phyloP scores from a whole-genome alignment of 2,329 filamentous ascomycete genomes.

The Claviceps sp. region DNA sequence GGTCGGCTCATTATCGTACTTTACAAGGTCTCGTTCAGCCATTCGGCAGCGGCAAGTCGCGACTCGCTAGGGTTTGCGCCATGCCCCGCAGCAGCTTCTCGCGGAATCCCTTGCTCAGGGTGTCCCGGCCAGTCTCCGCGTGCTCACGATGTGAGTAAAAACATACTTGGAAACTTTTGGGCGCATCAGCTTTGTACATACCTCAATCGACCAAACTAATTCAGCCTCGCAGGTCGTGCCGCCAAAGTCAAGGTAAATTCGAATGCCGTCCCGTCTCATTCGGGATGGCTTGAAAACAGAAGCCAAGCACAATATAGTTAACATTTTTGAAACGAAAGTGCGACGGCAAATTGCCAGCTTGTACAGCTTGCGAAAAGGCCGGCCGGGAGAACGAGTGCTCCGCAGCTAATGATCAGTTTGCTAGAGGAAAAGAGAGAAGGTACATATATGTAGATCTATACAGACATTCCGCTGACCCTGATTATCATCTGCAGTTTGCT shows the following conservation, averaged over 20 bases:
- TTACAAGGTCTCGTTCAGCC: neutral
- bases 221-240: constrained; percentile 43
- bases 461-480: neutral
- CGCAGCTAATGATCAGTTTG: constrained; percentile 90
- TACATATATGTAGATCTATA: constrained; percentile 13
- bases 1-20: neutral
- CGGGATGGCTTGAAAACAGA: neutral
- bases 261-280: neutral
- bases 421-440: constrained; percentile 88
- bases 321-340: constrained; percentile 37
- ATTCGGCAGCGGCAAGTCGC: neutral
- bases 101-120: constrained; percentile 49
- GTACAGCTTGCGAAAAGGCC: constrained; percentile 87
- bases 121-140: constrained; percentile 67
- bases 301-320: neutral
- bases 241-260: constrained; percentile 77
- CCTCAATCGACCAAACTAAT: neutral
- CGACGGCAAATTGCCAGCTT: constrained; percentile 89
- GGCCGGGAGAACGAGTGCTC: constrained; percentile 80
- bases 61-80: constrained; percentile 4
- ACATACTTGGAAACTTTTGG: neutral
- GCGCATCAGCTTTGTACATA: neutral
- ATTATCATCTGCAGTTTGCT: neutral
- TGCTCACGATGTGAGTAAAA: constrained; percentile 55
- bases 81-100: constrained; percentile 37